These are phyloP conservation scores for Oxyria digyna DNA, from an alignment of 148 eudicot species.

Conservation along the genomic window DNA sequence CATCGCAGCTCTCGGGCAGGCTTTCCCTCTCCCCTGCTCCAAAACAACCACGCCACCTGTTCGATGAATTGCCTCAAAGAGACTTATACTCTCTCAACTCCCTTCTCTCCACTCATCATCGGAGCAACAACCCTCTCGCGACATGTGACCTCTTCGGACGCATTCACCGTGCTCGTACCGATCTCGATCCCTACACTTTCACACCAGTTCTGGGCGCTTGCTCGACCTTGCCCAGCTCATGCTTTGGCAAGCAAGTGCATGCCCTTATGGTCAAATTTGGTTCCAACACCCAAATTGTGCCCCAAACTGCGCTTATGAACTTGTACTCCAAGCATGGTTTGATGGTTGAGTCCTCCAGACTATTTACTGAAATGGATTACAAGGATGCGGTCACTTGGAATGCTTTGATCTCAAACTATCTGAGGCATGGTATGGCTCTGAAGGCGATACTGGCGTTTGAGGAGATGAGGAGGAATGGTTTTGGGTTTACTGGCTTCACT, in stretches of 20 bases:
- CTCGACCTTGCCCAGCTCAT: slow-evolving; percentile 34
- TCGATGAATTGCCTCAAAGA: slow-evolving; percentile 23
- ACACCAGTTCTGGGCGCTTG: slow-evolving; percentile 28
- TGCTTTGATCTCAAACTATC: slow-evolving; percentile 16
- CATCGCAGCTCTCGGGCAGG: neutral
- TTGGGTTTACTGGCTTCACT: slow-evolving; percentile 12
- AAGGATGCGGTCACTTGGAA: slow-evolving; percentile 21
- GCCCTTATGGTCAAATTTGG: slow-evolving; percentile 13
- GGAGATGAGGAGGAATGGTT: slow-evolving; percentile 14
- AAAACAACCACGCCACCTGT: slow-evolving; percentile 15
- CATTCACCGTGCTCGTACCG: slow-evolving; percentile 12
- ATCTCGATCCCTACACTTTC: slow-evolving; percentile 23
- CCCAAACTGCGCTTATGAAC: slow-evolving; percentile 16
- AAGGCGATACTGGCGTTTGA: slow-evolving; percentile 15
- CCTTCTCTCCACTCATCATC: slow-evolving; percentile 16
- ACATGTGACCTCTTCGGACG: slow-evolving; percentile 20
- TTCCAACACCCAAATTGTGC: slow-evolving; percentile 13
- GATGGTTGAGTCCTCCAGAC: slow-evolving; percentile 6
- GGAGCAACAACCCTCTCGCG: slow-evolving; percentile 13
- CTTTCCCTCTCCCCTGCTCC: neutral
- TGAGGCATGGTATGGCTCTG: slow-evolving; percentile 9
- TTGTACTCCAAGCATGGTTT: slow-evolving; percentile 17
- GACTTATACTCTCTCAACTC: slow-evolving; percentile 24
- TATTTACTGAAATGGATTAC: slow-evolving; percentile 10
- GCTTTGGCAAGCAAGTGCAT: slow-evolving; percentile 7